Percentiles rank a stretch among this genome's conserved stretches.
Evolutionary conservation across 2,329 filamentous ascomycete genomes (phyloP).

Genomic region (Neoscytalidium dimidiatum): DNA sequence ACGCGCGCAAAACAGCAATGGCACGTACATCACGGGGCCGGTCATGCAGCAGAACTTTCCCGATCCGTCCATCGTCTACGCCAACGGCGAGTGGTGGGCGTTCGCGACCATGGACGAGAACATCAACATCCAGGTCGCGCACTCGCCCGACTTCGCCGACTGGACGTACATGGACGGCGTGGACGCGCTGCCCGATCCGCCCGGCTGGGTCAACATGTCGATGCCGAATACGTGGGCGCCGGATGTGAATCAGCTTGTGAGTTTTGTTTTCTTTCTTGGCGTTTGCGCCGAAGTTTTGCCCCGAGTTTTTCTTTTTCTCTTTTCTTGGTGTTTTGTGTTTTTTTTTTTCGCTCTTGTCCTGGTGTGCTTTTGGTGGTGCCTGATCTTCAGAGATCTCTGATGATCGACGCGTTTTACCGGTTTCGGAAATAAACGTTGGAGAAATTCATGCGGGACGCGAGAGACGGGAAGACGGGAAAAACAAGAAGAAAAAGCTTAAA

Average conservation of each 20-base stretch:
- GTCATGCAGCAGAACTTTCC: conserved; percentile 12
- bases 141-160: conserved; percentile 11
- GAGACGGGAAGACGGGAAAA: too few species aligned
- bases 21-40: conserved; percentile 12
- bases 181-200: conserved; percentile 19
- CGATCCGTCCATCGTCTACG: conserved; percentile 11
- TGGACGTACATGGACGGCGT: conserved; percentile 17
- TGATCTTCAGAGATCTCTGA: background rate
- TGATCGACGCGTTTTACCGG: background rate
- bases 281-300: too few species aligned
- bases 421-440: background rate
- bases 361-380: background rate
- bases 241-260: conserved; percentile 27
- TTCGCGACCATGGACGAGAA: conserved; percentile 13
- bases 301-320: background rate
- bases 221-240: conserved; percentile 34
- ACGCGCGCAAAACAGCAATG: background rate
- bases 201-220: conserved; percentile 19
- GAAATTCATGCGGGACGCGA: background rate
- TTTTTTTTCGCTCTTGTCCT: background rate
- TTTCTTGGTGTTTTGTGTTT: background rate
- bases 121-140: conserved; percentile 19
- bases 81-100: conserved; percentile 14
- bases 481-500: background rate
- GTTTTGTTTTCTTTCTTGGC: background rate